Evolutionary conservation across 1,284 basidiomycete genomes (phyloP).

Genomic region (Kwoniella shivajii): DNA sequence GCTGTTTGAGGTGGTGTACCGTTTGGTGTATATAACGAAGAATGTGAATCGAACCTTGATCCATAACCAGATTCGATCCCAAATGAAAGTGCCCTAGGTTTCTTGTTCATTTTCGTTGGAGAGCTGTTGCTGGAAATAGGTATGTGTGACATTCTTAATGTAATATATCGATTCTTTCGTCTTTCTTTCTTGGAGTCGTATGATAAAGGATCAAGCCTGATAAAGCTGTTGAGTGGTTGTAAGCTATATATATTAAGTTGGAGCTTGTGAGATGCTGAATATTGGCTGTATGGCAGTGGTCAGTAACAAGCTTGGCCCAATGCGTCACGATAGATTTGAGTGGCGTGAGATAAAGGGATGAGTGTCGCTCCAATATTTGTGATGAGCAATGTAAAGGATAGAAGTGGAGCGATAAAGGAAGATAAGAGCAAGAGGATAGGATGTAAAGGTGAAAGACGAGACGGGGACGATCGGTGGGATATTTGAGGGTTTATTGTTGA

Average conservation of each 20-base stretch:
- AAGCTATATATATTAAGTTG: too few species aligned
- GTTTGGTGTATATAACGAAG: conserved; percentile 6
- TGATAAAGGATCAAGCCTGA: neutral
- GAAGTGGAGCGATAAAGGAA: neutral
- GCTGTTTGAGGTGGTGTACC: conserved; percentile 11
- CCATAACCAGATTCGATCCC: neutral
- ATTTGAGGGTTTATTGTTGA: too few species aligned
- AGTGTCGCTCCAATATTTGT: too few species aligned
- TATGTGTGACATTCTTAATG: neutral
- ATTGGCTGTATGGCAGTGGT: neutral
- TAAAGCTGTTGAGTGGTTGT: neutral
- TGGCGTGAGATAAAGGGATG: neutral
- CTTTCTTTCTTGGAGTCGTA: neutral
- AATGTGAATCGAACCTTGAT: neutral
- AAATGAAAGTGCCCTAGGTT: conserved; percentile 3
- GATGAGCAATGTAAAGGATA: neutral
- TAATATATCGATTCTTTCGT: too few species aligned
- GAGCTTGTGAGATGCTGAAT: neutral
- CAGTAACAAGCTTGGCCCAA: neutral
- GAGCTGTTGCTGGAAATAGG: neutral
- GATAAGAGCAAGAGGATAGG: neutral
- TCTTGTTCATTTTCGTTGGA: conserved; percentile 9
- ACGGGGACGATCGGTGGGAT: neutral
- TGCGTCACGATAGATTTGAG: too few species aligned
- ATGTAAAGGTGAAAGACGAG: neutral